Conservation (phyloP, 768 basidiomycete species). For the Termitomyces sp. region DNA sequence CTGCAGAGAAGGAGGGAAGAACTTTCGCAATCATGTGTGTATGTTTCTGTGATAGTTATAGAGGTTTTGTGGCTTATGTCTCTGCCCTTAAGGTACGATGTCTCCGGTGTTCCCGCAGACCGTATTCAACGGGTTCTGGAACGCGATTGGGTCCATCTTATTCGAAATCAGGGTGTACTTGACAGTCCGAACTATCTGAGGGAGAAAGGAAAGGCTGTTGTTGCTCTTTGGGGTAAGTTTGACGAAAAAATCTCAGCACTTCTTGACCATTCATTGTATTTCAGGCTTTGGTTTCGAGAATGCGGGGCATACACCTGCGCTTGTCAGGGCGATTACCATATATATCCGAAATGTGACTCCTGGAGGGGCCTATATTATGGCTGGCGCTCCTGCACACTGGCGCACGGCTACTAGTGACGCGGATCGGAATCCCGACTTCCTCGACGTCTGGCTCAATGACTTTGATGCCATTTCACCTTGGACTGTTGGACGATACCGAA, state of each 20-base stretch:
- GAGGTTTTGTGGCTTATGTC: constrained; percentile 1
- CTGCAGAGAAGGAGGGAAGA: constrained; percentile 76
- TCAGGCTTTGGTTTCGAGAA: constrained; percentile 70
- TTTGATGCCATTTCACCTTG: constrained; percentile 83
- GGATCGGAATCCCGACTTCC: constrained; percentile 61
- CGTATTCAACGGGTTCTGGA: constrained; percentile 65
- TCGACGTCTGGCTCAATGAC: constrained; percentile 68
- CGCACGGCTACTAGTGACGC: constrained; percentile 67
- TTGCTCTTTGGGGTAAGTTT: constrained; percentile 67
- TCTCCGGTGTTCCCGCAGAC: constrained; percentile 70
- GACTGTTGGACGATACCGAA: constrained; percentile 71
- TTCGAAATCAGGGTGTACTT: constrained; percentile 55
- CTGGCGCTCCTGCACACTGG: constrained; percentile 72
- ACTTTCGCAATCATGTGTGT: constrained; percentile 86
- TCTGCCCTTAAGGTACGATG: constrained; percentile 65
- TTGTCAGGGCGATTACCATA: constrained; percentile 48
- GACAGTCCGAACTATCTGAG: constrained; percentile 72
- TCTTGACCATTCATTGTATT: background rate
- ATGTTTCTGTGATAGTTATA: constrained; percentile 4
- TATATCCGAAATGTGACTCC: constrained; percentile 63
- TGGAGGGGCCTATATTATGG: constrained; percentile 73
- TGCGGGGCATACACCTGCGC: constrained; percentile 56
- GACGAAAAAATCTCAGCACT: background rate
- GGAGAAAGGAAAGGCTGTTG: constrained; percentile 66
- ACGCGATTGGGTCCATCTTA: constrained; percentile 71